Percentiles rank a stretch among this genome's conserved stretches.
Evolutionary conservation across 1,284 basidiomycete species (phyloP).

Genomic region (Sphaerobolus stellatus): DNA sequence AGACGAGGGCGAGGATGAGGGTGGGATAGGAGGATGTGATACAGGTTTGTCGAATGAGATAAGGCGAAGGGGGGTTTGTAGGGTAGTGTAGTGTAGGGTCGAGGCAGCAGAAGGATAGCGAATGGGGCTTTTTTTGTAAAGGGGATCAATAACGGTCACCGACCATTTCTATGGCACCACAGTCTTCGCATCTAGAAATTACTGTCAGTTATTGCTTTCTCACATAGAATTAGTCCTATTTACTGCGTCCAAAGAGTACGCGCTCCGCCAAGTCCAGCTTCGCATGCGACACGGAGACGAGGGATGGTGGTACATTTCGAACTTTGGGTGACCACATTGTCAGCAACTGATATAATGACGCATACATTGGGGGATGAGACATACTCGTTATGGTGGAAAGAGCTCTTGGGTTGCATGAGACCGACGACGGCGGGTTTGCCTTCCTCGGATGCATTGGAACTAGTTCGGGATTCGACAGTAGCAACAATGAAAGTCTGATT

Average conservation of each 20-base stretch:
- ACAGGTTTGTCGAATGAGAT: too few species aligned
- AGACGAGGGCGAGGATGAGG: too few species aligned
- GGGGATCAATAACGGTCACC: slow-evolving; percentile 64
- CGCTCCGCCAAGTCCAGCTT: slow-evolving; percentile 56
- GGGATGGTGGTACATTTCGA: slow-evolving; percentile 74
- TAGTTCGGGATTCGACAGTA: slow-evolving; percentile 35
- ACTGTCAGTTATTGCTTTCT: background rate
- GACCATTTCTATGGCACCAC: slow-evolving; percentile 84
- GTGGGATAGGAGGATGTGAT: too few species aligned
- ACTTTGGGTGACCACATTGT: slow-evolving; percentile 33
- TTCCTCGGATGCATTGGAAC: slow-evolving; percentile 28
- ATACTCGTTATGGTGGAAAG: slow-evolving; percentile 71
- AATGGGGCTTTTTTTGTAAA: background rate
- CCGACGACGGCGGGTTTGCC: slow-evolving; percentile 52
- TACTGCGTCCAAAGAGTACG: slow-evolving; percentile 77
- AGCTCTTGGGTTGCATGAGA: slow-evolving; percentile 64
- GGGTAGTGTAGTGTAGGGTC: too few species aligned
- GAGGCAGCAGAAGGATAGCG: background rate
- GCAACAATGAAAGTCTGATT: slow-evolving; percentile 41
- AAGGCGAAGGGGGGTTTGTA: too few species aligned
- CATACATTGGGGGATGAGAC: slow-evolving; percentile 33
- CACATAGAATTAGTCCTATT: background rate
- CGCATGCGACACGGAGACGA: slow-evolving; percentile 67
- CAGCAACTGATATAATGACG: slow-evolving; percentile 10
- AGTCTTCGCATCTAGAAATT: slow-evolving; percentile 63